Conservation (phyloP, 352 stramenopile species). For the Phytophthora idaei region DNA sequence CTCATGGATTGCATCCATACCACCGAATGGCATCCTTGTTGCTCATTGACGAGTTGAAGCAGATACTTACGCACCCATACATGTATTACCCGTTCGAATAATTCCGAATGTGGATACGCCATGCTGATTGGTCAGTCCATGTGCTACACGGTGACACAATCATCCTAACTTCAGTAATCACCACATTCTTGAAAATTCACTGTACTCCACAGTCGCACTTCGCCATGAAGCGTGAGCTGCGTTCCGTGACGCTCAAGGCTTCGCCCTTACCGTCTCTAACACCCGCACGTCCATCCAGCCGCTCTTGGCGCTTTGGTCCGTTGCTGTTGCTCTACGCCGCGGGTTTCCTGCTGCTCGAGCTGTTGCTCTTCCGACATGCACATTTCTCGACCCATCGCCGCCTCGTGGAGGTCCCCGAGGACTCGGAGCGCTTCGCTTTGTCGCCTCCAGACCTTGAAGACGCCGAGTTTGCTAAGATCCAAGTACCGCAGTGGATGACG, state of each 20-base stretch:
- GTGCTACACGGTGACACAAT: conserved; percentile 9
- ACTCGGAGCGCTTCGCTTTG: conserved; percentile 26
- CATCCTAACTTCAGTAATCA: conserved; percentile 3
- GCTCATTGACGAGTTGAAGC: not conserved
- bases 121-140: conserved; percentile 1
- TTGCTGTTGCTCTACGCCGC: conserved; percentile 25
- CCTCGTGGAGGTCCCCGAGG: conserved; percentile 22
- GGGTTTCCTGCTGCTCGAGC: conserved; percentile 24
- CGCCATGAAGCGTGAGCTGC: conserved; percentile 28
- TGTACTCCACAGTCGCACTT: not conserved
- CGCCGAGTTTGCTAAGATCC: conserved; percentile 19
- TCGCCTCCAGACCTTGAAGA: conserved; percentile 24
- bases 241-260: conserved; percentile 30
- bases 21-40: not conserved
- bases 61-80: conserved; percentile 15
- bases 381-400: conserved; percentile 11
- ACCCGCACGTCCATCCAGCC: not conserved
- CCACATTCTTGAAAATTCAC: conserved; percentile 10
- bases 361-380: conserved; percentile 20
- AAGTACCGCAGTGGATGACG: conserved; percentile 33
- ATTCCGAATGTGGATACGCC: conserved; percentile 48
- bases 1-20: not conserved
- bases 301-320: conserved; percentile 19
- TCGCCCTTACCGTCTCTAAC: conserved; percentile 6
- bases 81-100: conserved; percentile 15